These are phyloP conservation scores for Calonectria fujianensis DNA, from an alignment of 2,329 filamentous ascomycete species.

Conservation along the genomic window DNA sequence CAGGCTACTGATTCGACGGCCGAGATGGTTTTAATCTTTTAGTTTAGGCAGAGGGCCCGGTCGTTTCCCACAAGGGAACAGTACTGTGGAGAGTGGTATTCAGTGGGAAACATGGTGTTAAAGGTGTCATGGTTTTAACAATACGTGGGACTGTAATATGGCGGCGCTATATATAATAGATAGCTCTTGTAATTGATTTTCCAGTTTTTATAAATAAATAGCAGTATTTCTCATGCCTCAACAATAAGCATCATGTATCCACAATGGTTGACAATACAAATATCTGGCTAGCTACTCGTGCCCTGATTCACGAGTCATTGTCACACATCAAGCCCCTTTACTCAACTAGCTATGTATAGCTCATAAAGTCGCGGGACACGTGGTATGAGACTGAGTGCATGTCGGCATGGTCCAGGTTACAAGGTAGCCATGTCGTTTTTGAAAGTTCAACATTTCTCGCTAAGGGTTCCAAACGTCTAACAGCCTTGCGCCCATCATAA, in stretches of 20 bases:
- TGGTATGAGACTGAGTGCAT: constrained; percentile 5
- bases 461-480: constrained; percentile 50
- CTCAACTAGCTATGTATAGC: not conserved
- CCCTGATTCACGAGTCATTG: not conserved
- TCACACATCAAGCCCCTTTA: constrained; percentile 3
- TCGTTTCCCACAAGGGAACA: not conserved
- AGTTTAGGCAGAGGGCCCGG: not conserved
- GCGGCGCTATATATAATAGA: not conserved
- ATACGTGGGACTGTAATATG: not conserved
- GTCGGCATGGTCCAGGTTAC: constrained; percentile 12
- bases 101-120: not conserved
- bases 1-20: not conserved
- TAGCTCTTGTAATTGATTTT: constrained; percentile 13
- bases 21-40: not conserved
- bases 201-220: constrained; percentile 14
- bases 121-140: too few relatives aligned
- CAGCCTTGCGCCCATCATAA: constrained; percentile 57
- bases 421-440: constrained; percentile 36
- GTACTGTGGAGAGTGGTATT: not conserved
- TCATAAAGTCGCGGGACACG: not conserved
- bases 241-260: not conserved
- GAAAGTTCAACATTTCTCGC: constrained; percentile 49
- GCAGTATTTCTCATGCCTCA: constrained; percentile 7
- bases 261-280: constrained; percentile 11
- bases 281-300: not conserved